These are phyloP conservation scores for Termitomyces sp. DNA, from an alignment of 768 basidiomycete genomes.

Conservation along the genomic window DNA sequence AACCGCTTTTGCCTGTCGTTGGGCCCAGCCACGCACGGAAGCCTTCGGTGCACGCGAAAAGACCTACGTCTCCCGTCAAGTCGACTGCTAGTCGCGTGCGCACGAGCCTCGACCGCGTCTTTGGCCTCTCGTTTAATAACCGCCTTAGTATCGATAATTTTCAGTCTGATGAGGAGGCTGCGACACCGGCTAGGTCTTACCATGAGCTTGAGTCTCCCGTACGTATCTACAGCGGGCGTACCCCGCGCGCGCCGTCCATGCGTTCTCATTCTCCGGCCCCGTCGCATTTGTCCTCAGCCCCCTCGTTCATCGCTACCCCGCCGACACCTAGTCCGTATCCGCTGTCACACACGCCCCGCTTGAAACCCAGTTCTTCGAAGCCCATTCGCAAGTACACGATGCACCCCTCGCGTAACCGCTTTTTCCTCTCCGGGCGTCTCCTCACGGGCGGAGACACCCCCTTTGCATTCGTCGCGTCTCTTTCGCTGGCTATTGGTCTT, in stretches of 20 bases:
- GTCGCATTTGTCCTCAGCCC: conserved; percentile 14
- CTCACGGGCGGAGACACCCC: conserved; percentile 85
- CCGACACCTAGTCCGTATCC: conserved; percentile 18
- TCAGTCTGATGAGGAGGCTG: conserved; percentile 10
- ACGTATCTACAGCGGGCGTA: conserved; percentile 17
- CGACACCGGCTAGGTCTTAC: conserved; percentile 8
- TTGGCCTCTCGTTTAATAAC: conserved; percentile 41
- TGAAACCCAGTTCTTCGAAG: conserved; percentile 31
- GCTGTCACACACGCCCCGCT: conserved; percentile 30
- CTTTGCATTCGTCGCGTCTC: conserved; percentile 68
- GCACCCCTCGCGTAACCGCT: conserved; percentile 71
- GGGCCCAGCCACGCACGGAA: conserved; percentile 21
- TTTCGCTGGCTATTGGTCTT: conserved; percentile 58
- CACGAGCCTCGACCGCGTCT: conserved; percentile 56
- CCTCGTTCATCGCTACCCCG: conserved; percentile 16
- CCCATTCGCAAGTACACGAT: conserved; percentile 51
- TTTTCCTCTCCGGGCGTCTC: conserved; percentile 65
- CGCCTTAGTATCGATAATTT: conserved; percentile 39
- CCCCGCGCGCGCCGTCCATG: conserved; percentile 19
- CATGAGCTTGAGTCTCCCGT: conserved; percentile 16
- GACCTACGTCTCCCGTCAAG: conserved; percentile 15
- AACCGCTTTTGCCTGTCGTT: conserved; percentile 64
- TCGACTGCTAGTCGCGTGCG: conserved; percentile 35
- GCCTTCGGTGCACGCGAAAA: conserved; percentile 15
- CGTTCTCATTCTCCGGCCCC: conserved; percentile 20